Evolutionary conservation across 2,329 filamentous ascomycete species (phyloP).

Genomic region (Parastagonospora avenae): DNA sequence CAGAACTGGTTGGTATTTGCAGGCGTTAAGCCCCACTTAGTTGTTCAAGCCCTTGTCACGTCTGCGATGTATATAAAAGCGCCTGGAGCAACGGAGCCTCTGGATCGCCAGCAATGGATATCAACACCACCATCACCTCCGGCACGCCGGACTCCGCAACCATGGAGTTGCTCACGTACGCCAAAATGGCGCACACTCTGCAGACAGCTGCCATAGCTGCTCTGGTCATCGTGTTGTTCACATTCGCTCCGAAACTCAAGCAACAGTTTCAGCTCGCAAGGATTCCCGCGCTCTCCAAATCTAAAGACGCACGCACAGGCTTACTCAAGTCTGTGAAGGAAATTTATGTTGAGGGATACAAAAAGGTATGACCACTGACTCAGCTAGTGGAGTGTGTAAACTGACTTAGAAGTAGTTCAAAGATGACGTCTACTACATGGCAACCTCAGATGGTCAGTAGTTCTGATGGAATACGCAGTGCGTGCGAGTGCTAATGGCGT

Average conservation of each 20-base stretch:
- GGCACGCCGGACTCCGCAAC: slow-evolving; percentile 1
- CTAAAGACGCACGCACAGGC: slow-evolving; percentile 24
- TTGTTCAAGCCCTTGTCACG: too few species aligned
- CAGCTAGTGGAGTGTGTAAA: background rate
- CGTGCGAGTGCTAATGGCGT: slow-evolving; percentile 8
- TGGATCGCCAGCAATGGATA: too few species aligned
- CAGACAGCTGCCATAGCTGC: slow-evolving; percentile 31
- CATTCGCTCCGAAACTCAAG: slow-evolving; percentile 28
- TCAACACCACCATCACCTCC: background rate
- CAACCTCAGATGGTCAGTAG: too few species aligned
- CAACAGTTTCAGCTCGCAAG: slow-evolving; percentile 27
- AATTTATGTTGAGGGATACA: too few species aligned
- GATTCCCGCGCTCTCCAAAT: slow-evolving; percentile 32
- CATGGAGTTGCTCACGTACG: slow-evolving; percentile 28
- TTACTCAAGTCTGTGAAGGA: slow-evolving; percentile 30
- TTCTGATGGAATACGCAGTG: too few species aligned
- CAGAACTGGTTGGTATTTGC: too few species aligned
- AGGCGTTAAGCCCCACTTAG: too few species aligned
- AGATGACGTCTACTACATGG: too few species aligned
- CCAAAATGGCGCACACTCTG: slow-evolving; percentile 22
- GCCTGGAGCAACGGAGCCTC: too few species aligned
- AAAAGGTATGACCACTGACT: background rate
- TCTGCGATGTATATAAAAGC: too few species aligned
- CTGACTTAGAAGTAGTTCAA: background rate
- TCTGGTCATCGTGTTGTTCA: slow-evolving; percentile 27